These are phyloP conservation scores for Thalia dealbata DNA, from an alignment of 176 grass and related monocot species.

Conservation along the genomic window DNA sequence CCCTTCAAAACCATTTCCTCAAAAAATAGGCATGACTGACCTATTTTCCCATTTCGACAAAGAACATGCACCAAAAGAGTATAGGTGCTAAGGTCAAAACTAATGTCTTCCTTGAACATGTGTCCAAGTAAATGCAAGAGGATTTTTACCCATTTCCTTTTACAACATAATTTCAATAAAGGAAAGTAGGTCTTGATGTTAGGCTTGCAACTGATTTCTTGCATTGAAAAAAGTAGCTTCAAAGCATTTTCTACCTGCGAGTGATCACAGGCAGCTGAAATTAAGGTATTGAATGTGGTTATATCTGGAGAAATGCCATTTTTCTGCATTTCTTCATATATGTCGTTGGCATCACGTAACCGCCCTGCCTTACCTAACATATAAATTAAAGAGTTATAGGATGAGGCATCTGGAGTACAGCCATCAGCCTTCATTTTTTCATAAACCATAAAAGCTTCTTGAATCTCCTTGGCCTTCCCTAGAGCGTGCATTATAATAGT, in stretches of 20 bases:
- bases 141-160: conserved; percentile 51
- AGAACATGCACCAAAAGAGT: conserved; percentile 53
- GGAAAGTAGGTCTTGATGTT: conserved; percentile 63
- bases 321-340: conserved; percentile 46
- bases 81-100: conserved; percentile 65
- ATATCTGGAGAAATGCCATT: conserved; percentile 35
- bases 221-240: conserved; percentile 59
- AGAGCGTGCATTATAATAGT: conserved; percentile 72
- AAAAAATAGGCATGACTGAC: conserved; percentile 54
- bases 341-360: conserved; percentile 38
- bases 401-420: conserved; percentile 48
- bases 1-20: conserved; percentile 73
- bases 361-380: conserved; percentile 48
- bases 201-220: conserved; percentile 49
- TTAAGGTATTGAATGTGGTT: conserved; percentile 67
- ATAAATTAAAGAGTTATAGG: conserved; percentile 82
- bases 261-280: conserved; percentile 60
- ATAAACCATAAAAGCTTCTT: conserved; percentile 57
- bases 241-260: conserved; percentile 49
- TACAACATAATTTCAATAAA: conserved; percentile 75
- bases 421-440: conserved; percentile 49
- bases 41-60: conserved; percentile 52
- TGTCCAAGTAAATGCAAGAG: conserved; percentile 54
- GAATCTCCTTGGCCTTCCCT: conserved; percentile 47
- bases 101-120: conserved; percentile 69